Evolutionary conservation across 306 rosid genomes (phyloP), one percentile per base, ranked within the genome.

Genomic region (Carpinus fangiana): DNA sequence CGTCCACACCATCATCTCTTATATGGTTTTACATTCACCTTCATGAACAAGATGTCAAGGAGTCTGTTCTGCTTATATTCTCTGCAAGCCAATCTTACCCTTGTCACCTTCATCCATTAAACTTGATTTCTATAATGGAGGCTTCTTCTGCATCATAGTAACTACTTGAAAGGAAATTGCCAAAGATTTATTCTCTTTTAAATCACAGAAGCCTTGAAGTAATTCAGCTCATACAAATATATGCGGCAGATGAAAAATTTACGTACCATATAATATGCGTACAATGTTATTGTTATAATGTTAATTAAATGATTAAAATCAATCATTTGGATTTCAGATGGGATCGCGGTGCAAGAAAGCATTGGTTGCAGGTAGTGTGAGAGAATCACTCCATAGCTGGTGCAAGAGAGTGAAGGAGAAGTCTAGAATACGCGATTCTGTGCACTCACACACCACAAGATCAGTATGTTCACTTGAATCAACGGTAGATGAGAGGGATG

Each of bases 341-440:
- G 98, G 99, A 83, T 95, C 96, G 4, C 84, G 75, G 76, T 88
- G 87, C 47, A 90, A 90, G 88, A 95, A 95, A 88, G 91, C 99
- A 0, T 54, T 95, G 54, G 97, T 95, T 50, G 21, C 97, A 0
- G 99, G 93, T 78, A 92, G 97, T 72, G 99, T 95, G 0, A 81
- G 99, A 76, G 98, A 95, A 17, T 93, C 97, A 12, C 89, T 95
- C 80, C 98, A 95, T 72, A 92, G 97, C 76, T 92, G 99, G 99
- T 93, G 99, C 80, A 95, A 95, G 82, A 91, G 99, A 80, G 99
- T 90, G 8, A 94, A 90, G 85, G 93, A 88, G 60, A 95, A 84
- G 82, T 88, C 97, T 7, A 95, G 83, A 83, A n/a, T 38, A 67
- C 92, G 86, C 55, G 98, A 91, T 14, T 83, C 90, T 13, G 36